These are phyloP conservation scores for Epichloe coenophiala DNA, from an alignment of 2,329 filamentous ascomycete species.

Conservation along the genomic window DNA sequence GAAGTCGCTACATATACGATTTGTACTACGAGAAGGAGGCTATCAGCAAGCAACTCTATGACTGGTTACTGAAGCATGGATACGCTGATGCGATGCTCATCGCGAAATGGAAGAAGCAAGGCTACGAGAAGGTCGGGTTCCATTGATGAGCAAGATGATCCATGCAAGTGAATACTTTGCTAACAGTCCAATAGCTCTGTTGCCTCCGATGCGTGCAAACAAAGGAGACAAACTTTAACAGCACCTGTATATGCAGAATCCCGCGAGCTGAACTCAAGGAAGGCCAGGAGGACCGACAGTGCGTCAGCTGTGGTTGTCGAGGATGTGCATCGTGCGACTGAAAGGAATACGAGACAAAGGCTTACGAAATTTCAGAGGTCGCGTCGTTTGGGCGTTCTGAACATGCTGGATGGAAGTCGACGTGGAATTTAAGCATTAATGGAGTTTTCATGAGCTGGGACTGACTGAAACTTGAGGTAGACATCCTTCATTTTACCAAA, in stretches of 20 bases:
- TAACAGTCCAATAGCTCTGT: slow-evolving; percentile 49
- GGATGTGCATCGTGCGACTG: slow-evolving; percentile 81
- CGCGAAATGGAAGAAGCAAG: slow-evolving; percentile 99
- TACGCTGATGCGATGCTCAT: slow-evolving; percentile 94
- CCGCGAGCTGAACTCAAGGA: slow-evolving; percentile 83
- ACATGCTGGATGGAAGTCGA: not conserved
- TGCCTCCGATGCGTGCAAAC: slow-evolving; percentile 94
- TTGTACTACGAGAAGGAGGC: slow-evolving; percentile 97
- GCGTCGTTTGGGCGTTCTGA: slow-evolving; percentile 9
- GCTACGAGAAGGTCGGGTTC: slow-evolving; percentile 76
- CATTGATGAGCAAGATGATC: slow-evolving; percentile 5
- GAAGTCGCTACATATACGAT: slow-evolving; percentile 88
- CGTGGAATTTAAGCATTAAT: not conserved
- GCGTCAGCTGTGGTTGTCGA: slow-evolving; percentile 86
- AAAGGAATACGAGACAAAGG: slow-evolving; percentile 5
- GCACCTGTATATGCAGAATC: slow-evolving; percentile 92
- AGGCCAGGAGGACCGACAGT: slow-evolving; percentile 69
- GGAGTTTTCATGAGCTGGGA: not conserved
- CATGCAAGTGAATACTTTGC: not conserved
- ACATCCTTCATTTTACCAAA: slow-evolving; percentile 20
- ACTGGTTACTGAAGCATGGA: slow-evolving; percentile 91
- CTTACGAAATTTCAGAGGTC: not conserved
- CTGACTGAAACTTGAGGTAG: slow-evolving; percentile 18
- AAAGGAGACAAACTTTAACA: slow-evolving; percentile 99
- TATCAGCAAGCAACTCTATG: slow-evolving; percentile 83